Percentiles rank a stretch among this genome's conserved stretches.
phyloP scores from a whole-genome alignment of 192 early-diverging fungal genomes.

The Coemansia sp. region DNA sequence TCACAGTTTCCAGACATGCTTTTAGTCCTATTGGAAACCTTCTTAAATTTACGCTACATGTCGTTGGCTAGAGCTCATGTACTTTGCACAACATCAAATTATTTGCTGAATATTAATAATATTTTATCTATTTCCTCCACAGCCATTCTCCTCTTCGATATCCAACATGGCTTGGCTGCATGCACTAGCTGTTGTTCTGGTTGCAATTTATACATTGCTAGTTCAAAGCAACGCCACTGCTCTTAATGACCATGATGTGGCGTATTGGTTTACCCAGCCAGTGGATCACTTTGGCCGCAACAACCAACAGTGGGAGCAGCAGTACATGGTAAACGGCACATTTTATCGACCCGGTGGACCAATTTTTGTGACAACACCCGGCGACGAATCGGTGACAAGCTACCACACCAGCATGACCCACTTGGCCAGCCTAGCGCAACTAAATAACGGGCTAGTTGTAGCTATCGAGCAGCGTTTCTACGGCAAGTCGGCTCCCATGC shows the following conservation, averaged over 20 bases:
- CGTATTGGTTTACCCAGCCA: slow-evolving; percentile 17
- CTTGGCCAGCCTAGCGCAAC: slow-evolving; percentile 39
- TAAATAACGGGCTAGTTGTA: slow-evolving; percentile 50
- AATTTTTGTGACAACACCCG: slow-evolving; percentile 9
- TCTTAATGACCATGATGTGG: background rate
- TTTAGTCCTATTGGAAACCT: no score
- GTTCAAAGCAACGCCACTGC: background rate
- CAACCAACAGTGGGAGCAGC: slow-evolving; percentile 10
- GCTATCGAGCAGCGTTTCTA: slow-evolving; percentile 58
- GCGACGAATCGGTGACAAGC: slow-evolving; percentile 3
- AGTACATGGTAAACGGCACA: slow-evolving; percentile 12
- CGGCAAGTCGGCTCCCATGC: slow-evolving; percentile 45
- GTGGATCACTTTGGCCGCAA: slow-evolving; percentile 18
- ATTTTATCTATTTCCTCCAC: no score
- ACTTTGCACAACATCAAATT: no score
- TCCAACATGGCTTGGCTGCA: background rate
- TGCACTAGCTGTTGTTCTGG: background rate
- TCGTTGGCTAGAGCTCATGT: no score
- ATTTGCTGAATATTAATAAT: no score
- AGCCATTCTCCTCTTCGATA: background rate
- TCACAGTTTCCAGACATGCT: no score
- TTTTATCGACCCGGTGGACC: slow-evolving; percentile 21
- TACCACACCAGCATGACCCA: slow-evolving; percentile 3
- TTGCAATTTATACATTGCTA: background rate
- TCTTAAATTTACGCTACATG: no score